A percentile compares a stretch with the other conserved stretches of the same genome.
Conservation (phyloP, 108 stramenopile genomes). For the Parietichytrium sp. region DNA sequence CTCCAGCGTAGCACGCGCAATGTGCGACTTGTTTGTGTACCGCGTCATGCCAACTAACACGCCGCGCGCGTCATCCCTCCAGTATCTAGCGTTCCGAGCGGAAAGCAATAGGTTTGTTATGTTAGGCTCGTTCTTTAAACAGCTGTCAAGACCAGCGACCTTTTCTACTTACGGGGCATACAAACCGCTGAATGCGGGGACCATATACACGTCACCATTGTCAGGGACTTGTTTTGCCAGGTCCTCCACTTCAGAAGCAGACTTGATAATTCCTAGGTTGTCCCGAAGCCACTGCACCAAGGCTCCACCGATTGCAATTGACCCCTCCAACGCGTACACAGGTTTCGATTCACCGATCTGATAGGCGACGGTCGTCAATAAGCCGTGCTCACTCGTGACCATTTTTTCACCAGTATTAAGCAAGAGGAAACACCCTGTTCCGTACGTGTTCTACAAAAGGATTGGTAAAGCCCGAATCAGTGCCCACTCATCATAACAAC, state of each 20-base stretch:
- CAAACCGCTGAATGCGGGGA: conserved; percentile 92
- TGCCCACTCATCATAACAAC: neutral
- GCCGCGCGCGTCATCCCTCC: conserved; percentile 87
- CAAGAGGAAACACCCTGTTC: conserved; percentile 94
- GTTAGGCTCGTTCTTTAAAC: no score
- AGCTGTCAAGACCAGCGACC: no score
- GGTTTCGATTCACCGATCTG: conserved; percentile 67
- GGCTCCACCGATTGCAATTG: conserved; percentile 84
- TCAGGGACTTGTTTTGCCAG: conserved; percentile 66
- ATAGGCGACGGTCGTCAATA: conserved; percentile 94
- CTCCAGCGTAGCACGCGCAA: conserved; percentile 90
- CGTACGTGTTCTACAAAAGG: conserved; percentile 93
- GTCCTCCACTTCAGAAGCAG: conserved; percentile 78
- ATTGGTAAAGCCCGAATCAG: conserved; percentile 30
- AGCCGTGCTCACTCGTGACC: conserved; percentile 72
- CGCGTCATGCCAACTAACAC: conserved; percentile 90
- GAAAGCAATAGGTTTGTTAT: no score
- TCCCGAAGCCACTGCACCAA: conserved; percentile 96
- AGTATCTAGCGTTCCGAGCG: no score
- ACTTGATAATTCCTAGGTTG: conserved; percentile 76
- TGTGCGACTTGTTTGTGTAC: conserved; percentile 78
- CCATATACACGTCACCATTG: conserved; percentile 90
- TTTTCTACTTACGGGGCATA: no score
- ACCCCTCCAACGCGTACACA: conserved; percentile 94
- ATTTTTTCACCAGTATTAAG: conserved; percentile 85